These are phyloP conservation scores for Neckera pumila DNA, from an alignment of 225 moss, liverwort and hornwort genomes.

Conservation along the genomic window DNA sequence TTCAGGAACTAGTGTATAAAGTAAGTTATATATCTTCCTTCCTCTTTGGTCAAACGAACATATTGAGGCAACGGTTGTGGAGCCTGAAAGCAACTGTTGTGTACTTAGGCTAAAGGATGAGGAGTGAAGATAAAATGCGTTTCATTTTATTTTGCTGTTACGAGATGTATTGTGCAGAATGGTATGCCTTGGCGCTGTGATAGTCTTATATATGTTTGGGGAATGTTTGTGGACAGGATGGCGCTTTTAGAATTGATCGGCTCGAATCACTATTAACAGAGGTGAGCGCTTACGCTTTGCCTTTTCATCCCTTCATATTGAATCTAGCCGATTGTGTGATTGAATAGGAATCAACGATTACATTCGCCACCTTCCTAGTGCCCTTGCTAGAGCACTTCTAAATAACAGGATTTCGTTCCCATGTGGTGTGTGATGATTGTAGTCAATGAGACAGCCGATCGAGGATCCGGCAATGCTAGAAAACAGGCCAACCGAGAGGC, in stretches of 20 bases:
- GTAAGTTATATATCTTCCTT: slow-evolving; percentile 15
- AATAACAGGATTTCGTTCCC: background rate
- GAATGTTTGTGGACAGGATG: slow-evolving; percentile 44
- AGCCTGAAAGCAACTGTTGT: background rate
- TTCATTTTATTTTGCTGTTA: background rate
- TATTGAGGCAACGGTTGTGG: background rate
- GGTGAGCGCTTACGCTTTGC: slow-evolving; percentile 11
- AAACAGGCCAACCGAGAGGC: slow-evolving; percentile 13
- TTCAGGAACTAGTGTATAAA: slow-evolving; percentile 79
- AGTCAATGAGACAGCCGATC: slow-evolving; percentile 53
- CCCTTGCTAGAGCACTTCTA: background rate
- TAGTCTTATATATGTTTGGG: background rate
- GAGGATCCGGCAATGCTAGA: slow-evolving; percentile 29
- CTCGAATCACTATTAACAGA: slow-evolving; percentile 85
- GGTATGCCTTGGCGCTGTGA: background rate
- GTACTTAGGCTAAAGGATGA: background rate
- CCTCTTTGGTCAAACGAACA: background rate
- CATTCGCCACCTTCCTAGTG: background rate
- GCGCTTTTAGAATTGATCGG: slow-evolving; percentile 74
- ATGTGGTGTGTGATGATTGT: background rate
- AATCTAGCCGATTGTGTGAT: background rate
- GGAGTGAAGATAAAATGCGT: background rate
- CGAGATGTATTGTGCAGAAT: background rate
- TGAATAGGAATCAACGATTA: background rate
- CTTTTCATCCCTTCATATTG: background rate